Evolutionary conservation across 2,329 filamentous ascomycete genomes (phyloP), one percentile per base, ranked within the genome.

Genomic region (Neofusicoccum laricinum): DNA sequence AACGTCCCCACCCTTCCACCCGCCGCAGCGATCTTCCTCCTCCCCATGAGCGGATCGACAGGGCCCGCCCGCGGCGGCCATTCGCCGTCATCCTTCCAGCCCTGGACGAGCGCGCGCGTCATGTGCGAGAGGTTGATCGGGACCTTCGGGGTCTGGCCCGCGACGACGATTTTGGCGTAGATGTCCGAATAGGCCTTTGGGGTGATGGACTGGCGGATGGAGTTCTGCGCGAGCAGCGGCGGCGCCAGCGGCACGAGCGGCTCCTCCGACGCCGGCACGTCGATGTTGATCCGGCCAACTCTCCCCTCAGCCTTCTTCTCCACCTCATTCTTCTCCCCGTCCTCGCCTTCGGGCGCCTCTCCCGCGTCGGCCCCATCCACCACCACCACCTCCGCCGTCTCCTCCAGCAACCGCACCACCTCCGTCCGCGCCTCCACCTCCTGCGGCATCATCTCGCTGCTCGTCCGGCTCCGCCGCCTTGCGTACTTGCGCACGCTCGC

Each of bases 81-180:
- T 76, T 97, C 92, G 15, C 93, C 93, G 71, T 95, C 92, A 45
- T 91, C 85, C 76, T 96, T 96, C 94, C 94, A 97, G 48, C 94
- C 94, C 32, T 90, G 84, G 0, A 98, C 93, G 68, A 94, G 90
- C 12, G 91, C 87, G 10, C 87, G 85, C 21, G 91, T 87, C 80
- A 97, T 88, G 70, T 96, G 92, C 34, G 84, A 80, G 0, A 98
- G 85, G 70, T 97, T 97, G 72, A 97, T 90, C 3, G 94, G 94
- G 15, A 96, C 91, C 1, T 90, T 89, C 0, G 94, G 94, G 2
- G 92, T 91, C 68, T 95, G 85, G 41, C 84, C 86, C 71, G 94
- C 89, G 0, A 93, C 76, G 46, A 97, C 88, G 58, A 97, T 90
- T 78, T 97, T 97, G 73, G 90, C 90, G 80, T 96, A 97, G 64